These are phyloP conservation scores for Trifolium dubium DNA, from an alignment of 306 rosid species.

Conservation along the genomic window DNA sequence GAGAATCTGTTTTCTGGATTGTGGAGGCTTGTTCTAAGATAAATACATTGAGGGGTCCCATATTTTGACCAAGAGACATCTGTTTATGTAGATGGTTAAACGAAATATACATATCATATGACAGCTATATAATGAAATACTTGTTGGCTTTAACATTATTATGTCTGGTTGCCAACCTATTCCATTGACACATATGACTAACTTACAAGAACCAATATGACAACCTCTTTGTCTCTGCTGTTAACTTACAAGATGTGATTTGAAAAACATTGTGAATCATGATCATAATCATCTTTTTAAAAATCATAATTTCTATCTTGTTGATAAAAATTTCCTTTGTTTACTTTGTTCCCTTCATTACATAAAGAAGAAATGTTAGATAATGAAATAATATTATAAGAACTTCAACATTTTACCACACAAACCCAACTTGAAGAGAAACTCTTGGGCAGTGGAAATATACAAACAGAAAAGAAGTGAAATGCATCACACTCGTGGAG, in stretches of 20 bases:
- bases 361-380: too few species aligned
- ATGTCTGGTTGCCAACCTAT: background rate
- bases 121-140: background rate
- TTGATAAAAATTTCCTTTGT: too few species aligned
- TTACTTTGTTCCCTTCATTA: too few species aligned
- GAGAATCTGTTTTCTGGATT: background rate
- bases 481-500: constrained; percentile 11
- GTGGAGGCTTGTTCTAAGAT: background rate
- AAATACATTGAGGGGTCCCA: background rate
- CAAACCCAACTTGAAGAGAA: constrained; percentile 3
- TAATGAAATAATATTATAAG: too few species aligned
- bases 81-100: background rate
- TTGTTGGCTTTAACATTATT: background rate
- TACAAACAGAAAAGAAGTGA: constrained; percentile 33
- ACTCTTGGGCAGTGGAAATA: constrained; percentile 29
- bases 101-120: background rate
- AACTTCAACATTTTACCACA: too few species aligned
- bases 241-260: too few species aligned
- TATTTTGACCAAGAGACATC: too few species aligned
- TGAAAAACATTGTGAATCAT: too few species aligned
- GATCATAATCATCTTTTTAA: too few species aligned
- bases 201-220: background rate
- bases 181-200: background rate
- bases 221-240: background rate
- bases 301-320: too few species aligned